Evolutionary conservation across 2,329 filamentous ascomycete species (phyloP).

Genomic region (Trichophyton equinum): DNA sequence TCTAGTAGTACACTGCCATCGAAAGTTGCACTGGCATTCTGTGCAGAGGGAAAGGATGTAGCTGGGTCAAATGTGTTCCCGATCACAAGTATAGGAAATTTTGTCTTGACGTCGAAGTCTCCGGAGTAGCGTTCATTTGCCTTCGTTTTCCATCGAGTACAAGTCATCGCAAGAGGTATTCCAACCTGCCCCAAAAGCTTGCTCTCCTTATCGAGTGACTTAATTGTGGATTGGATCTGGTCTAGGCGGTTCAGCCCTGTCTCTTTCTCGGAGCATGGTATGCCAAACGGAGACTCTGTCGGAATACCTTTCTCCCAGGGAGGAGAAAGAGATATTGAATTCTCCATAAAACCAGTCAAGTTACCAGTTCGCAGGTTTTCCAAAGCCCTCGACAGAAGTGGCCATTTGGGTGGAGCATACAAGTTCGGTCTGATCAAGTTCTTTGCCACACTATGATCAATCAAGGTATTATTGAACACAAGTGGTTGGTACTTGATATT

Average conservation of each 20-base stretch:
- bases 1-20: conserved; percentile 18
- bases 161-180: conserved; percentile 6
- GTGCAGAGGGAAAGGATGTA: conserved; percentile 17
- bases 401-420: conserved; percentile 2
- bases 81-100: conserved; percentile 18
- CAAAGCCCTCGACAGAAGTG: not conserved
- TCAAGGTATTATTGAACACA: not conserved
- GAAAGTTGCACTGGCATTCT: conserved; percentile 17
- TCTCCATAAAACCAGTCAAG: not conserved
- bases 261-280: conserved; percentile 8
- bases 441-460: conserved; percentile 7
- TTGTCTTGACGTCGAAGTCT: conserved; percentile 17
- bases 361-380: not conserved
- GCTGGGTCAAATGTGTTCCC: conserved; percentile 18
- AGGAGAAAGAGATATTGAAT: not conserved
- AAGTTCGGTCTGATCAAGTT: not conserved
- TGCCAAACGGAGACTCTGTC: conserved; percentile 1
- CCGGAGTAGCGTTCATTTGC: conserved; percentile 18
- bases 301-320: not conserved
- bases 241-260: not conserved
- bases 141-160: conserved; percentile 15
- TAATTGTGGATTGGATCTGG: not conserved
- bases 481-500: conserved; percentile 7
- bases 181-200: not conserved
- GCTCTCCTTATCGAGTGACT: not conserved